Evolutionary conservation across 2,329 filamentous ascomycete species (phyloP).

Genomic region (Dryadomyces quercivorus): DNA sequence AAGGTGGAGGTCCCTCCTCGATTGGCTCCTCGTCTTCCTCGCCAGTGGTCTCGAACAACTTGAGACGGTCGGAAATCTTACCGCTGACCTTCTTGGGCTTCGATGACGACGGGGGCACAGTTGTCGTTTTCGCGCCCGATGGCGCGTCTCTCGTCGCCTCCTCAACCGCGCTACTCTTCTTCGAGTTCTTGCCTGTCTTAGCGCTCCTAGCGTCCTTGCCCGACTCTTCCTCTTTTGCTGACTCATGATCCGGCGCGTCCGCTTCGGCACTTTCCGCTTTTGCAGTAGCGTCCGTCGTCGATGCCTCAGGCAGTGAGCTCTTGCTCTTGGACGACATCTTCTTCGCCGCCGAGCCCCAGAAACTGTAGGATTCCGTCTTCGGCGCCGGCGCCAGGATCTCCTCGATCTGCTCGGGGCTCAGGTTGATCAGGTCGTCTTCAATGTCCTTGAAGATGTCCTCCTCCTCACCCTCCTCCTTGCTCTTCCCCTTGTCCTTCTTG

Average conservation of each 20-base stretch:
- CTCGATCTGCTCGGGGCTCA: conserved; percentile 30
- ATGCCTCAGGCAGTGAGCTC: conserved; percentile 20
- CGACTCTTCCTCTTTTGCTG: conserved; percentile 4
- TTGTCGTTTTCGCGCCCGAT: not conserved
- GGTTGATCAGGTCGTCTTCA: conserved; percentile 19
- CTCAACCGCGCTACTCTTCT: conserved; percentile 21
- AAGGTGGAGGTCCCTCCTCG: conserved; percentile 3
- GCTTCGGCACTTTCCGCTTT: conserved; percentile 4
- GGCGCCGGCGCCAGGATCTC: conserved; percentile 23
- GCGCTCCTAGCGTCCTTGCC: conserved; percentile 1
- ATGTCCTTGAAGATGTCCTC: conserved; percentile 17
- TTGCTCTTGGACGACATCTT: conserved; percentile 24
- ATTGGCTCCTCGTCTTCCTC: conserved; percentile 19
- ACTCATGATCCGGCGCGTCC: conserved; percentile 4
- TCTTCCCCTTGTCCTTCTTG: conserved; percentile 10
- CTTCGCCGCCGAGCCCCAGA: conserved; percentile 40
- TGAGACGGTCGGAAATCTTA: conserved; percentile 45
- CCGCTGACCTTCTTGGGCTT: conserved; percentile 30
- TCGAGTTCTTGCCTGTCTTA: conserved; percentile 18
- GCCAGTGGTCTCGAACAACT: conserved; percentile 37
- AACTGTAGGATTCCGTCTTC: conserved; percentile 37
- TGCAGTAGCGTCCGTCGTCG: not conserved
- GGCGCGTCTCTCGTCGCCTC: conserved; percentile 7
- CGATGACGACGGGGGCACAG: not conserved
- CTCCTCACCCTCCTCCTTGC: conserved; percentile 17